Evolutionary conservation across 352 stramenopile genomes (phyloP).

Genomic region (Labyrinthula sp.): DNA sequence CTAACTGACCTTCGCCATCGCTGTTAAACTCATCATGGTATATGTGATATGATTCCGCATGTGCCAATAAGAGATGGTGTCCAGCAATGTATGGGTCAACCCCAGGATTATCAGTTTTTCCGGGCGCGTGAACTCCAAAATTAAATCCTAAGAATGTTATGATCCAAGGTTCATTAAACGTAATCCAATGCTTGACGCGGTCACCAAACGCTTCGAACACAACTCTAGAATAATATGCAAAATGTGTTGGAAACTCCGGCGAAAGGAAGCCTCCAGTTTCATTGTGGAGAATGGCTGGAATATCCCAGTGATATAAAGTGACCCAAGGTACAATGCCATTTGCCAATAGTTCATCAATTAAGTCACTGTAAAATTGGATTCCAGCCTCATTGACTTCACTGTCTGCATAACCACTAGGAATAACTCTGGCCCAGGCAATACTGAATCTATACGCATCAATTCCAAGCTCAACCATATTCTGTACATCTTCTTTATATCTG

Average conservation of each 20-base stretch:
- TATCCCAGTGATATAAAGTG: slow-evolving; percentile 84
- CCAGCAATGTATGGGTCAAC: slow-evolving; percentile 50
- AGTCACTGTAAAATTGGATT: slow-evolving; percentile 67
- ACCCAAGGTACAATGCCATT: slow-evolving; percentile 62
- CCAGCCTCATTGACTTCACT: slow-evolving; percentile 52
- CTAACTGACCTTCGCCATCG: slow-evolving; percentile 48
- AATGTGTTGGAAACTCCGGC: slow-evolving; percentile 41
- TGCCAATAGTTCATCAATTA: slow-evolving; percentile 56
- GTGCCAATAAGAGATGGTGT: slow-evolving; percentile 68
- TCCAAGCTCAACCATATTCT: slow-evolving; percentile 63
- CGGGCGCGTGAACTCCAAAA: slow-evolving; percentile 54
- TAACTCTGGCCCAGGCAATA: slow-evolving; percentile 67
- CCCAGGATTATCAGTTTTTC: slow-evolving; percentile 30
- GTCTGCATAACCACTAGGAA: slow-evolving; percentile 49
- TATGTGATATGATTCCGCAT: slow-evolving; percentile 53
- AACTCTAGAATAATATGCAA: slow-evolving; percentile 59
- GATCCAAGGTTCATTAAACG: slow-evolving; percentile 75
- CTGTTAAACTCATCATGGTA: slow-evolving; percentile 54
- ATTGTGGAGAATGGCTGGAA: slow-evolving; percentile 59
- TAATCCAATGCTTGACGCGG: slow-evolving; percentile 74
- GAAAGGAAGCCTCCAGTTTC: slow-evolving; percentile 52
- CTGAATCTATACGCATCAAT: slow-evolving; percentile 69
- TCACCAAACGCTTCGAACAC: slow-evolving; percentile 67
- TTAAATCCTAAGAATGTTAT: slow-evolving; percentile 60
- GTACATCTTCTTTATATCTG: slow-evolving; percentile 60